These are phyloP conservation scores for Coriolopsis trogii DNA, from an alignment of 1,284 basidiomycete genomes.

Conservation along the genomic window DNA sequence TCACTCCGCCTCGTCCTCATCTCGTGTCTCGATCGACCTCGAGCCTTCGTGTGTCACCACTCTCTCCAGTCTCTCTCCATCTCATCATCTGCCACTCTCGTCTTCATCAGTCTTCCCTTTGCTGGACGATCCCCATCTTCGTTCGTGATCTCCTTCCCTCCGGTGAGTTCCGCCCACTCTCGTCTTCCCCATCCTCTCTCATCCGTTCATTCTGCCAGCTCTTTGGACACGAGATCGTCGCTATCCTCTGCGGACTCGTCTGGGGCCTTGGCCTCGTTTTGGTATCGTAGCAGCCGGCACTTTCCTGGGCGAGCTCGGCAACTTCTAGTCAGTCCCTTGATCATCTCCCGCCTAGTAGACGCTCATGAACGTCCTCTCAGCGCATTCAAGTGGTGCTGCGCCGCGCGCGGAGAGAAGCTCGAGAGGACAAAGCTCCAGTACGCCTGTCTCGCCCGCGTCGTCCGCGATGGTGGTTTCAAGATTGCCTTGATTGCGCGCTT, in stretches of 20 bases:
- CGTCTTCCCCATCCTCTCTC: not conserved
- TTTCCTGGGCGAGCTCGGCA: slow-evolving; percentile 69
- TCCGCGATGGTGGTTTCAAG: slow-evolving; percentile 80
- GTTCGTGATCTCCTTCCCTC: slow-evolving; percentile 80
- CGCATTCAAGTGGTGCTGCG: slow-evolving; percentile 68
- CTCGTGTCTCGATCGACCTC: too few species aligned
- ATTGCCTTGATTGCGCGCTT: slow-evolving; percentile 75
- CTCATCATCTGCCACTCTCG: not conserved
- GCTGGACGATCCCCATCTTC: slow-evolving; percentile 85
- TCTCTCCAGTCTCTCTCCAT: not conserved
- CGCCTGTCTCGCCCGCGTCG: slow-evolving; percentile 76
- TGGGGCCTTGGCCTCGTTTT: slow-evolving; percentile 71
- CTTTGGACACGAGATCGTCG: slow-evolving; percentile 80
- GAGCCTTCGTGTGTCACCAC: not conserved
- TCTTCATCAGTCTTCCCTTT: slow-evolving; percentile 31
- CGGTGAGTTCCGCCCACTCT: slow-evolving; percentile 56
- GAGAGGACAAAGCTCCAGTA: slow-evolving; percentile 76
- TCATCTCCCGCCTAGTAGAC: not conserved
- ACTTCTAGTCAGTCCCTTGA: slow-evolving; percentile 60
- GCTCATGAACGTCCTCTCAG: slow-evolving; percentile 31
- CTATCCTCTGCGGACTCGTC: slow-evolving; percentile 76
- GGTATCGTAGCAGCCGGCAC: slow-evolving; percentile 70
- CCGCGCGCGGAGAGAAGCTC: slow-evolving; percentile 66
- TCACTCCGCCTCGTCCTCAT: too few species aligned
- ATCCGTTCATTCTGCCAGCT: slow-evolving; percentile 41